Evolutionary conservation across 1,284 basidiomycete genomes (phyloP), one percentile per base, ranked within the genome.

Genomic region (Neonothopanus nambi): DNA sequence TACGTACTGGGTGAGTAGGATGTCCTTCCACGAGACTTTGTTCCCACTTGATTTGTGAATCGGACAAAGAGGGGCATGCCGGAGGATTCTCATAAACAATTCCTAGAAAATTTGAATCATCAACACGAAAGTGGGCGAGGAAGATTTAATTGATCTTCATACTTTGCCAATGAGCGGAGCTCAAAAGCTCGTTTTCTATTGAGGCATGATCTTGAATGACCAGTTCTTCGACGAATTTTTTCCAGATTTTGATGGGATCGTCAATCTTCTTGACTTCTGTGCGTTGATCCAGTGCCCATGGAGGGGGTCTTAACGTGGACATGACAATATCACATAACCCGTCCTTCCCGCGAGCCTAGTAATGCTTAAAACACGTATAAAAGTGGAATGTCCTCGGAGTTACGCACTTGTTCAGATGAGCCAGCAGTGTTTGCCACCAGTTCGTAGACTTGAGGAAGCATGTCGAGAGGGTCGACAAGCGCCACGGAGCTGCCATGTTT

Each of bases 21-120:
- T 81, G 79, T 1, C 79, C 79, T 18, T 77, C 73, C 12, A 80
- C 72, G 6, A 80, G 67, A 57, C 77, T 77, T 60, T 80, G 78
- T 59, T 81, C 79, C 77, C 78, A 81, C 59, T 75, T 69, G 50
- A 80, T 76, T 2, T 73, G 62, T n/a, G 69, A 42, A 17, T 75
- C 75, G 20, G 57, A 52, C 30, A 77, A 59, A 26, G 64, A 65
- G 17, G 78, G 79, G 49, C 72, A 74, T 35, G 21, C 41, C 5
- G 77, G 74, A 23, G 76, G 74, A 42, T 68, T 67, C 47, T 68
- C 66, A 58, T 74, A 81, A 3, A 75, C 67, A 4, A 68, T 40
- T 15, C 66, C 78, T 80, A 45, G 20, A 46, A 48, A 7, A 38
- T 12, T 43, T 12, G 52, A 30, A 30, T 23, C 15, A 48, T 37